Evolutionary conservation across 192 early-diverging fungal species (phyloP).

Genomic region (Borealophlyctis nickersoniae): DNA sequence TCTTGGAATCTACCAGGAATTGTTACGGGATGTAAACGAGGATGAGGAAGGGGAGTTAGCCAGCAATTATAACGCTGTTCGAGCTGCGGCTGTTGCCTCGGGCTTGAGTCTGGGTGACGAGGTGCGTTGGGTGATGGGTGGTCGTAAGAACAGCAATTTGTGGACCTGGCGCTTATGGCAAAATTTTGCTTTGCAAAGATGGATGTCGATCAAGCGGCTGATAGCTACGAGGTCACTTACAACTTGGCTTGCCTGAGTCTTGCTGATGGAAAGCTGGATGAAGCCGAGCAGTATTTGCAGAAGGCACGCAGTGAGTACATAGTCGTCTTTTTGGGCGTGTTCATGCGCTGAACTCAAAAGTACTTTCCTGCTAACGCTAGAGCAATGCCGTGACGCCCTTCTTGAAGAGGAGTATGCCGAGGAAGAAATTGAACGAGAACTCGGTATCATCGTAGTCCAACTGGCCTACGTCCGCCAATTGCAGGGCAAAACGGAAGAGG

Average conservation of each 20-base stretch:
- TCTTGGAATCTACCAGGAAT: constrained; percentile 3
- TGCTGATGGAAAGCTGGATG: constrained; percentile 47
- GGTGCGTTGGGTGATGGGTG: constrained; percentile 13
- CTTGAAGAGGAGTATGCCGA: constrained; percentile 51
- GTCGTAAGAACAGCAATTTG: constrained; percentile 29
- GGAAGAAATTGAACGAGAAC: constrained; percentile 64
- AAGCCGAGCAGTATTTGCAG: constrained; percentile 53
- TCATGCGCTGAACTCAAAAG: no score
- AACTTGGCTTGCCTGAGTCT: constrained; percentile 62
- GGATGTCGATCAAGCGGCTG: constrained; percentile 49
- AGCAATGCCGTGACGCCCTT: constrained; percentile 47
- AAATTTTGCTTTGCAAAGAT: constrained; percentile 46
- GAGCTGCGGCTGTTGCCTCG: constrained; percentile 10
- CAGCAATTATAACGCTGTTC: constrained; percentile 13
- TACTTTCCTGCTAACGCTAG: constrained; percentile 24
- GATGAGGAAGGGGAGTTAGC: constrained; percentile 14
- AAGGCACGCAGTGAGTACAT: no score
- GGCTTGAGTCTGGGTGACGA: not conserved
- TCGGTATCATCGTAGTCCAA: constrained; percentile 60
- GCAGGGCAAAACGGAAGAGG: constrained; percentile 48
- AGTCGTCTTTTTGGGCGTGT: no score
- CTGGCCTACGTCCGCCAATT: constrained; percentile 68
- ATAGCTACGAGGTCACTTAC: constrained; percentile 65
- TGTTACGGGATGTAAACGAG: constrained; percentile 11
- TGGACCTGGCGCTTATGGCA: constrained; percentile 16